A percentile compares a stretch with the other conserved stretches of the same genome.
Evolutionary conservation across 169 alveolate genomes (phyloP).

Genomic region (Eimeria maxima): DNA sequence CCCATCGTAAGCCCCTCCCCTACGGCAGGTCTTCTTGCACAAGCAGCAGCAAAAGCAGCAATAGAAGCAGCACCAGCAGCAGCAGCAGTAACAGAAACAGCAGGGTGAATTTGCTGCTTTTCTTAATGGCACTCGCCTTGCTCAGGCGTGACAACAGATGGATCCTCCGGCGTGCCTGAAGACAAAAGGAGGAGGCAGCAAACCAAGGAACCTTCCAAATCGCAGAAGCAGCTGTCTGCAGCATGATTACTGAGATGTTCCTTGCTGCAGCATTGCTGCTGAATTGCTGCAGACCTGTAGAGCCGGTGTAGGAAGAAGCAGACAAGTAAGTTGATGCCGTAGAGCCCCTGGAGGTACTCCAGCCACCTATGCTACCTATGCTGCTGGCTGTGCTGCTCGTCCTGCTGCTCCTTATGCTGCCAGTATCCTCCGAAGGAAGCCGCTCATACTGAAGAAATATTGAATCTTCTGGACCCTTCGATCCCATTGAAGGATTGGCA

Average conservation of each 20-base stretch:
- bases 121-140: not conserved
- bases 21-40: not conserved
- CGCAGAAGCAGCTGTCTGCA: slow-evolving; percentile 7
- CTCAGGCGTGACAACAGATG: not conserved
- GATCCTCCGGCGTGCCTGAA: not conserved
- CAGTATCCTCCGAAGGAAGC: not conserved
- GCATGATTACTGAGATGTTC: not conserved
- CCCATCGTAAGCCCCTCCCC: not conserved
- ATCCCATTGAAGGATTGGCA: not conserved
- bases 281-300: not conserved
- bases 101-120: not conserved
- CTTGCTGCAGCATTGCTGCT: not conserved
- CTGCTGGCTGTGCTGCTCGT: not conserved
- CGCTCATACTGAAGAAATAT: not conserved
- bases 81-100: not conserved
- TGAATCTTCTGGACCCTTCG: not conserved
- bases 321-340: not conserved
- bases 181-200: not conserved
- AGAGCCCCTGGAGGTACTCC: not conserved
- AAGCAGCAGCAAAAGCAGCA: not conserved
- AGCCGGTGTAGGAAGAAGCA: not conserved
- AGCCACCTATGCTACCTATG: not conserved
- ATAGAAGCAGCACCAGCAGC: slow-evolving; percentile 17
- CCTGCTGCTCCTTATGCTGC: not conserved
- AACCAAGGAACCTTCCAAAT: not conserved